phyloP scores from a whole-genome alignment of 2,329 filamentous ascomycete genomes.

The Cladosporium sp. region DNA sequence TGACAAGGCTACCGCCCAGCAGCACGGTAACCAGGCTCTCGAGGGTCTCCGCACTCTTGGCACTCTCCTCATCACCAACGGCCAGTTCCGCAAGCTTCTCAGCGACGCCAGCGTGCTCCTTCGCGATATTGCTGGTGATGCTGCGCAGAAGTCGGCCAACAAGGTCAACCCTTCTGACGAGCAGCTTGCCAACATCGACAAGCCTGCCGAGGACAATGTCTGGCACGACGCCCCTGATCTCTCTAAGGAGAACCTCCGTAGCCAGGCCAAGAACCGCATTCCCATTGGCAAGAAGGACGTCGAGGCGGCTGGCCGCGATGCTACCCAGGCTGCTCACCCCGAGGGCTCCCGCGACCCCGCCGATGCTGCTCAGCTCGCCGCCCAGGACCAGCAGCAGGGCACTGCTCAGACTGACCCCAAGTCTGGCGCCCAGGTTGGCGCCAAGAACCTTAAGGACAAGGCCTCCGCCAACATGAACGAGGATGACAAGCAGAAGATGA shows the following conservation, averaged over 20 bases:
- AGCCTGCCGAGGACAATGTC: conserved; percentile 80
- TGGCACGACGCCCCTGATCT: conserved; percentile 86
- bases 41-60: conserved; percentile 84
- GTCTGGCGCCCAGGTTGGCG: conserved; percentile 43
- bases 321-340: conserved; percentile 52
- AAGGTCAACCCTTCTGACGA: conserved; percentile 74
- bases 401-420: conserved; percentile 43
- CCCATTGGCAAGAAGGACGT: conserved; percentile 54
- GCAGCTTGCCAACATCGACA: conserved; percentile 67
- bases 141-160: conserved; percentile 69
- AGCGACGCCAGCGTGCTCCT: conserved; percentile 74
- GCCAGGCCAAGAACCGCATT: conserved; percentile 56
- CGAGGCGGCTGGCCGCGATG: conserved; percentile 53
- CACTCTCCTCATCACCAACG: conserved; percentile 86
- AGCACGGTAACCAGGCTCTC: conserved; percentile 76
- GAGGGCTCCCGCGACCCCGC: conserved; percentile 48
- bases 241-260: conserved; percentile 62
- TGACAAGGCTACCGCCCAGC: conserved; percentile 68
- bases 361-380: conserved; percentile 48
- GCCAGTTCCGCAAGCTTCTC: conserved; percentile 87
- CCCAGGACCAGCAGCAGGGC: conserved; percentile 47
- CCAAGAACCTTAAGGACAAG: conserved; percentile 48
- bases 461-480: conserved; percentile 59
- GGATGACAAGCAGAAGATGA: conserved; percentile 45
- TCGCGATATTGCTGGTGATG: conserved; percentile 88